phyloP scores from a whole-genome alignment of 495 filamentous ascomycete genomes.

The Neurospora tetrasperma region DNA sequence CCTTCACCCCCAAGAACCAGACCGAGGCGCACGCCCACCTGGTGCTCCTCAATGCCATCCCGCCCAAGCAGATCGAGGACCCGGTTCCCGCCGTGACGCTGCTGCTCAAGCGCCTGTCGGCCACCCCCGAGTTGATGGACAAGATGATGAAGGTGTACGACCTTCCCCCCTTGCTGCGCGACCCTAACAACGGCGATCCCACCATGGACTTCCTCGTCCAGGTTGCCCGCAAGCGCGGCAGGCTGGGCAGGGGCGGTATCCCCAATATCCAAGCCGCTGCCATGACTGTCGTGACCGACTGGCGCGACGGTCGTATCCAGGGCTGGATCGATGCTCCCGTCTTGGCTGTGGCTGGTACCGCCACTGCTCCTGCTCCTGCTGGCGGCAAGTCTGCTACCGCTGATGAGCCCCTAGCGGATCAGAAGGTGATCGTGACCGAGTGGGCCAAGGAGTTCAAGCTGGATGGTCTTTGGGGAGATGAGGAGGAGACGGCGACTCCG shows the following conservation, averaged over 20 bases:
- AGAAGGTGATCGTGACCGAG: conserved; percentile 78
- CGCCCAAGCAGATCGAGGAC: conserved; percentile 88
- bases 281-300: conserved; percentile 87
- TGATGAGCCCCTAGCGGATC: conserved; percentile 44
- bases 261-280: conserved; percentile 83
- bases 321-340: conserved; percentile 78
- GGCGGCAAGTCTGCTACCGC: conserved; percentile 20
- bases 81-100: conserved; percentile 76
- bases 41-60: conserved; percentile 80
- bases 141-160: conserved; percentile 76
- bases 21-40: conserved; percentile 74
- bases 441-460: conserved; percentile 96
- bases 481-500: conserved; percentile 15
- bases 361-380: conserved; percentile 17
- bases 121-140: conserved; percentile 56
- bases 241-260: conserved; percentile 80
- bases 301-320: conserved; percentile 90
- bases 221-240: conserved; percentile 82
- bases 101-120: conserved; percentile 65
- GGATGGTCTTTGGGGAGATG: conserved; percentile 81
- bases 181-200: conserved; percentile 49
- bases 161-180: conserved; percentile 63
- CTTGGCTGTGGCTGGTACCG: conserved; percentile 39
- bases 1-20: conserved; percentile 44
- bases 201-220: conserved; percentile 93